These are phyloP conservation scores for Angomonas ambiguus DNA, from an alignment of 208 protist species.

Conservation along the genomic window DNA sequence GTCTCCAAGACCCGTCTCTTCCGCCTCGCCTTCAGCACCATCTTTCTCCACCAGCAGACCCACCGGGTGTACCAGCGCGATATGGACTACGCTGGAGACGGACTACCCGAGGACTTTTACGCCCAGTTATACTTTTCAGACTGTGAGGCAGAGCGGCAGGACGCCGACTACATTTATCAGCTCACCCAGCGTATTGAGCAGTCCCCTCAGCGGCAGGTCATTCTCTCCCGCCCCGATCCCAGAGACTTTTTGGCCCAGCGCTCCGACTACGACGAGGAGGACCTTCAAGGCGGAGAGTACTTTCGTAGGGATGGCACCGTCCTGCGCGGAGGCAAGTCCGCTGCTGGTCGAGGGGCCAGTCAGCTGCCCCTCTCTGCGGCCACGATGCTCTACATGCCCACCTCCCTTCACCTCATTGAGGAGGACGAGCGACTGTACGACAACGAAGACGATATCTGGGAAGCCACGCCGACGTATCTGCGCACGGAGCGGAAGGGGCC, in stretches of 20 bases:
- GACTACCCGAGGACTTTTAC: slow-evolving; percentile 60
- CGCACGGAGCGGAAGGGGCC: slow-evolving; percentile 11
- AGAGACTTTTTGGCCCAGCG: slow-evolving; percentile 18
- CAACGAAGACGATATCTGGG: slow-evolving; percentile 47
- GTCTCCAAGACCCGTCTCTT: slow-evolving; percentile 39
- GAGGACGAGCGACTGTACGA: slow-evolving; percentile 57
- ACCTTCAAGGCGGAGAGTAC: slow-evolving; percentile 35
- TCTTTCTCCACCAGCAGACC: slow-evolving; percentile 58
- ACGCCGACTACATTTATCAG: slow-evolving; percentile 47
- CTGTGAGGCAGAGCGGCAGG: slow-evolving; percentile 17
- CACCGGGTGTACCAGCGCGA: slow-evolving; percentile 54
- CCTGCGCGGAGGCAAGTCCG: slow-evolving; percentile 12
- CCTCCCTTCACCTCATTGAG: slow-evolving; percentile 29
- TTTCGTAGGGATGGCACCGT: slow-evolving; percentile 49
- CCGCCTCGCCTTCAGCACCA: slow-evolving; percentile 73
- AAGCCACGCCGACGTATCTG: slow-evolving; percentile 28
- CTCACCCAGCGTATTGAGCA: slow-evolving; percentile 59
- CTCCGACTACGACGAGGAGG: slow-evolving; percentile 15
- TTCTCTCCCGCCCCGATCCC: slow-evolving; percentile 36
- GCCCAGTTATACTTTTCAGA: slow-evolving; percentile 56
- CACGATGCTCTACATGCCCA: slow-evolving; percentile 34
- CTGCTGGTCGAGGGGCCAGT: slow-evolving; percentile 22
- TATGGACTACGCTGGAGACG: slow-evolving; percentile 70
- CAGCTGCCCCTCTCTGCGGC: slow-evolving; percentile 26
- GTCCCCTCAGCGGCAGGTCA: slow-evolving; percentile 50